These are phyloP conservation scores for Bacidia rubella DNA, from an alignment of 495 filamentous ascomycete species.

Conservation along the genomic window DNA sequence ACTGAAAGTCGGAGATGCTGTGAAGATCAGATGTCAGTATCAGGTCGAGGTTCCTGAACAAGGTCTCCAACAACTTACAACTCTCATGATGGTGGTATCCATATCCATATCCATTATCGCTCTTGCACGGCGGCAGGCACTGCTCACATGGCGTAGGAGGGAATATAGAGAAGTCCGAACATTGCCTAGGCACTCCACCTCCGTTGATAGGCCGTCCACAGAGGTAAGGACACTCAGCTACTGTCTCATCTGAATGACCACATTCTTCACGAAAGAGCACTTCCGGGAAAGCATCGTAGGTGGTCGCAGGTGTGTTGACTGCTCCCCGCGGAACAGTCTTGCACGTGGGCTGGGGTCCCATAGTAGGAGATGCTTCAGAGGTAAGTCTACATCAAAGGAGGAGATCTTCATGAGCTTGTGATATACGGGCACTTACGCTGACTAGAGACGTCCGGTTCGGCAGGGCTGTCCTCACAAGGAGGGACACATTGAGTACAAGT, in stretches of 20 bases:
- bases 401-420: too few relatives aligned
- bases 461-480: background rate
- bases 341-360: background rate
- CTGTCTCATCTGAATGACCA: slow-evolving; percentile 1
- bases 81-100: background rate
- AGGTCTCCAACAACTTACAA: too few relatives aligned
- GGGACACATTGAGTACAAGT: background rate
- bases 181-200: background rate
- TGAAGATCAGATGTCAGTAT: background rate
- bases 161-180: background rate
- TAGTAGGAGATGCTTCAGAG: background rate
- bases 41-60: too few relatives aligned
- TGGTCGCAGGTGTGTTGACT: background rate
- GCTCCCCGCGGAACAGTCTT: background rate
- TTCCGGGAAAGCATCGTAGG: background rate
- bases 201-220: background rate
- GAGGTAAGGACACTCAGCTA: slow-evolving; percentile 3
- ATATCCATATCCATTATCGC: background rate
- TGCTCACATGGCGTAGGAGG: slow-evolving; percentile 2
- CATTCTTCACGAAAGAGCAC: background rate
- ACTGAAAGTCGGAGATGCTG: background rate
- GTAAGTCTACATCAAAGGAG: background rate
- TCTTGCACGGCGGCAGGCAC: slow-evolving; percentile 3
- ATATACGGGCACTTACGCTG: background rate
- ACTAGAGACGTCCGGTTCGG: background rate